phyloP scores from a whole-genome alignment of 1,284 basidiomycete genomes.

The Amylostereum areolatum region DNA sequence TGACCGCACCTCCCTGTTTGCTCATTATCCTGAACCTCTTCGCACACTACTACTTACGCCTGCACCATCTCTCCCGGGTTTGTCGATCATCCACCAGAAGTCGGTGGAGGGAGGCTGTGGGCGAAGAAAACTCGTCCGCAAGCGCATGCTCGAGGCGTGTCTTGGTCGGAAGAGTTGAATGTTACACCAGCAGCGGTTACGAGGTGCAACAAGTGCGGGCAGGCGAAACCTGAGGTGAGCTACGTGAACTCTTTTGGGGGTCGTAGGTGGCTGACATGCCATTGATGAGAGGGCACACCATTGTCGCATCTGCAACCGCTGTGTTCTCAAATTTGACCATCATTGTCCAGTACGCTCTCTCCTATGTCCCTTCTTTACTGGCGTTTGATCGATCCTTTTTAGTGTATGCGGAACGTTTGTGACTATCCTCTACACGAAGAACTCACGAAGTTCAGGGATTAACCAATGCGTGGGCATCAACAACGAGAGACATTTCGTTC shows the following conservation, averaged over 20 bases:
- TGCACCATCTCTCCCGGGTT: slow-evolving; percentile 76
- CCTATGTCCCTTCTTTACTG: slow-evolving; percentile 2
- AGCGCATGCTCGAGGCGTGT: slow-evolving; percentile 23
- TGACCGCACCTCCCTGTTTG: slow-evolving; percentile 62
- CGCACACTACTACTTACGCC: slow-evolving; percentile 80
- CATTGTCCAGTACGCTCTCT: slow-evolving; percentile 75
- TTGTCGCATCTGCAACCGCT: slow-evolving; percentile 89
- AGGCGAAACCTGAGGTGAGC: slow-evolving; percentile 78
- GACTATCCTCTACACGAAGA: slow-evolving; percentile 7
- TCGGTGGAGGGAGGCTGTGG: slow-evolving; percentile 40
- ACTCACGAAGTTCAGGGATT: slow-evolving; percentile 64
- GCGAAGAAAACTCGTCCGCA: slow-evolving; percentile 31
- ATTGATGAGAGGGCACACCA: slow-evolving; percentile 82
- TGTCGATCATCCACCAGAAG: slow-evolving; percentile 43
- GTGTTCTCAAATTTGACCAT: slow-evolving; percentile 92
- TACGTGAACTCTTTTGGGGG: neutral
- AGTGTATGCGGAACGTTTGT: slow-evolving; percentile 35
- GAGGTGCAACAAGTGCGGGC: slow-evolving; percentile 65
- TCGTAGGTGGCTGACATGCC: neutral
- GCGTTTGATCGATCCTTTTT: slow-evolving; percentile 4
- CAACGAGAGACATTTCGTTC: slow-evolving; percentile 93
- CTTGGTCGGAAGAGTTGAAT: slow-evolving; percentile 36
- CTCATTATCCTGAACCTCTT: slow-evolving; percentile 76
- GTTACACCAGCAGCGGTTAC: slow-evolving; percentile 49
- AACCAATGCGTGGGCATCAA: slow-evolving; percentile 95